Evolutionary conservation across 495 filamentous ascomycete genomes (phyloP), one percentile per base, ranked within the genome.

Genomic region (Bryoglossum gracile): DNA sequence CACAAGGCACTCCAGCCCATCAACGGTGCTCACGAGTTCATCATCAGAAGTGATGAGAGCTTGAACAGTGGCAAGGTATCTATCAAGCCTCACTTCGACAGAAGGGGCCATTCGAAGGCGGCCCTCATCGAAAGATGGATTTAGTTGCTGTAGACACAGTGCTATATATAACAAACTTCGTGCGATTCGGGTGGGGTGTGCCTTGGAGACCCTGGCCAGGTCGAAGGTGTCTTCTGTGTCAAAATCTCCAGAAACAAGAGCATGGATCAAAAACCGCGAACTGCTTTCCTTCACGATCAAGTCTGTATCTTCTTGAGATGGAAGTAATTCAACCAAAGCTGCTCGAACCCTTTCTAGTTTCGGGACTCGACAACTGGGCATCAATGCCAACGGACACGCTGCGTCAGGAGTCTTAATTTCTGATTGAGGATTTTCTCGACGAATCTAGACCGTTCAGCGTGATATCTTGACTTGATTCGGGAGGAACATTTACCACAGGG

Each of bases 11-110:
- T 75, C 66, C 2, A 73, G 54, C 8, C 70, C 72, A 46, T 73
- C 69, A 13, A 63, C 58, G 5, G 63, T 72, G n/a, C 60, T 61
- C 2, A 78, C 54, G 0, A 78, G 54, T 34, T 68, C 68, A 38
- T 80, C 74, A 32, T 77, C 70, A 14, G 67, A 72, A 14, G 67
- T 68, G 6, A 77, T 66, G 14, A 68, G 57, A 10, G 67, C 54
- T 11, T 60, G 61, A 13, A 74, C 66, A 0, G 58, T 46, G 8
- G 61, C 51, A n/a, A 71, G 53, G 25, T 68, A 69, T 39, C 57
- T 62, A 4, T 43, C 54, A 32, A 70, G 65, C 35, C 59, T 53
- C 2, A 56, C 43, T 1, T 54, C 42, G 1, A 66, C 24, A 1
- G 71, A 57, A 13, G 64, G 55, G 28, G 57, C 59, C 0, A 68